Conservation (phyloP, 2,329 filamentous ascomycete genomes). For the Colletotrichum cuscutae region DNA sequence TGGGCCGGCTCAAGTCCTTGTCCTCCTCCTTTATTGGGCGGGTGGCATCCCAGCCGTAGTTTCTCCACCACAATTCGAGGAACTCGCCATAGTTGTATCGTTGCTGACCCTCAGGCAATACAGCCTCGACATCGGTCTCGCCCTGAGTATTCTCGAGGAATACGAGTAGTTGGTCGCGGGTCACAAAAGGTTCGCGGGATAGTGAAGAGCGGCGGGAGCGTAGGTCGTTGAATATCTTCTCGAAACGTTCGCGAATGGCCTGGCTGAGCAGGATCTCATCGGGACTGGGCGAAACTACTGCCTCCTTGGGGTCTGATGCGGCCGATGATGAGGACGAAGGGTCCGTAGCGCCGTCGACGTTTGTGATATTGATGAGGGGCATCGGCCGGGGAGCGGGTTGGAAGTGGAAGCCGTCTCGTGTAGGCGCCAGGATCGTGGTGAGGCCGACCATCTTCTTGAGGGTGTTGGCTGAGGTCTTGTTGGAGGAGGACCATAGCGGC, state of each 20-base stretch:
- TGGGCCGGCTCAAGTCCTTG: conserved; percentile 72
- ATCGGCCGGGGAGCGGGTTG: conserved; percentile 35
- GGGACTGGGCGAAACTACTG: conserved; percentile 6
- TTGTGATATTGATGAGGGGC: conserved; percentile 33
- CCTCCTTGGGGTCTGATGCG: conserved; percentile 25
- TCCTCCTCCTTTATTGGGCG: conserved; percentile 52
- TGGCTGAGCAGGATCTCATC: conserved; percentile 56
- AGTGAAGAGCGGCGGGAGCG: conserved; percentile 46
- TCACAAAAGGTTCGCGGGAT: conserved; percentile 43
- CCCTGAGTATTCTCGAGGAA: conserved; percentile 65
- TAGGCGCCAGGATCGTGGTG: conserved; percentile 45
- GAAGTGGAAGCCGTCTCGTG: conserved; percentile 42
- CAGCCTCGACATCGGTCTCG: conserved; percentile 45
- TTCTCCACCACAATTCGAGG: conserved; percentile 57
- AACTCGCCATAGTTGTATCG: conserved; percentile 61
- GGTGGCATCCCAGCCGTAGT: conserved; percentile 55
- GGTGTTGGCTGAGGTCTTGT: conserved; percentile 41
- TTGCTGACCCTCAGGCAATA: conserved; percentile 49
- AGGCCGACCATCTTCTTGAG: conserved; percentile 47
- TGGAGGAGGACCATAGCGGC: conserved; percentile 52
- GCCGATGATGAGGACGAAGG: conserved; percentile 20
- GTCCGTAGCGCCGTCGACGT: conserved; percentile 32
- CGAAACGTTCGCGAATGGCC: conserved; percentile 59
- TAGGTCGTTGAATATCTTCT: conserved; percentile 58
- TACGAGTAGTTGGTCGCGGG: conserved; percentile 50